Evolutionary conservation across 495 filamentous ascomycete species (phyloP).

Genomic region (Aspergillus heteromorphus): DNA sequence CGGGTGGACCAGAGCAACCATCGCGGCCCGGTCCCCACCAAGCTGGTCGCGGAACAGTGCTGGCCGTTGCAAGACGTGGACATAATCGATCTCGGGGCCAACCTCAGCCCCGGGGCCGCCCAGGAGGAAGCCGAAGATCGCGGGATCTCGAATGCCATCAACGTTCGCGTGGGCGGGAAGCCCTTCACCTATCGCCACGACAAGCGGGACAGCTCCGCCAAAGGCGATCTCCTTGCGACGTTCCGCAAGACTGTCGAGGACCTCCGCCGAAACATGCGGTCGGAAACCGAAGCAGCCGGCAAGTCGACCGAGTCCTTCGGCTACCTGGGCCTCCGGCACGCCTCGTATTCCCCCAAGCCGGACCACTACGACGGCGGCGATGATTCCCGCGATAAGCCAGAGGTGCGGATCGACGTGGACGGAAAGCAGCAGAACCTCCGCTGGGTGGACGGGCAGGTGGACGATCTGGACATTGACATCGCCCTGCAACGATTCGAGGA

Average conservation of each 20-base stretch:
- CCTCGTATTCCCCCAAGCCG: conserved; percentile 23
- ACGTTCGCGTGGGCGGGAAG: conserved; percentile 81
- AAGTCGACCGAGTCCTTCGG: conserved; percentile 76
- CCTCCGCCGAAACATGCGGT: conserved; percentile 71
- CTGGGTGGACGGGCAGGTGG: conserved; percentile 91
- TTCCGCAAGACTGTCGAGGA: conserved; percentile 92
- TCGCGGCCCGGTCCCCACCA: conserved; percentile 58
- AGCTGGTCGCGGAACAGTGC: conserved; percentile 87
- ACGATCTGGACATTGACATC: conserved; percentile 93
- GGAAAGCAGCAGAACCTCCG: conserved; percentile 93
- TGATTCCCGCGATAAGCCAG: conserved; percentile 61
- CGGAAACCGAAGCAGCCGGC: conserved; percentile 75
- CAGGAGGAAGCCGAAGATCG: conserved; percentile 54
- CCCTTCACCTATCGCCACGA: conserved; percentile 90
- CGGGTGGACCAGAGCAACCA: conserved; percentile 64
- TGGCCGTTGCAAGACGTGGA: conserved; percentile 94
- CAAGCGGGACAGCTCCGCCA: conserved; percentile 66
- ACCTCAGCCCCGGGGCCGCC: conserved; percentile 52
- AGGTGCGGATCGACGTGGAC: conserved; percentile 88
- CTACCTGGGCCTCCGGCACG: conserved; percentile 50
- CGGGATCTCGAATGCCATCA: conserved; percentile 80
- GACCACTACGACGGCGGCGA: conserved; percentile 62
- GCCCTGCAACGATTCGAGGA: conserved; percentile 86
- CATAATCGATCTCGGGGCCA: conserved; percentile 74
- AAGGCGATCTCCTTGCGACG: conserved; percentile 71